Evolutionary conservation across 148 eudicot genomes (phyloP), one percentile per base, ranked within the genome.

Genomic region (Diospyros lotus): DNA sequence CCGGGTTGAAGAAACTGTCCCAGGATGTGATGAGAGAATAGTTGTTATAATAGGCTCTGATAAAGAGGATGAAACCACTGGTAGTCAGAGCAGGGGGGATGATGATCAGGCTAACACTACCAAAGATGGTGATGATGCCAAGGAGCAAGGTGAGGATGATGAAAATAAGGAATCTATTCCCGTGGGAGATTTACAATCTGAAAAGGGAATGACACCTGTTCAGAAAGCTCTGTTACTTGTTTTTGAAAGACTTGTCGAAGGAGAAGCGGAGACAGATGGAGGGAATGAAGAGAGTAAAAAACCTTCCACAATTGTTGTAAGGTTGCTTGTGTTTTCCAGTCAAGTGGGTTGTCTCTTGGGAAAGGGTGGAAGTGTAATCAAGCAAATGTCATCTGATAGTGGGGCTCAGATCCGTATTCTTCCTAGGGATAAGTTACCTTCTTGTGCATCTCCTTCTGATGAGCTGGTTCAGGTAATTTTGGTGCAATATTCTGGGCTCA

Each of bases 341-440:
- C 96, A 95, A 85, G 91, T 88, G 58, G 96, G 93, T 61, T 83
- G 88, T 78, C 72, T 93, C 69, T 73, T 87, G 64, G 98, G 97
- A 40, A 82, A 77, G 77, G 84, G 80, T 75, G 97, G 98, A 28
- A 87, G 86, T 71, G 82, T 85, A 4, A 89, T 91, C 73, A 91
- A 93, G 77, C 93, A 89, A 80, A 83, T 93, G 88, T 69, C 91
- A 50, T 79, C 87, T 75, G 94, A 89, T 66, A 95, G 90, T 84
- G 99, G 99, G 64, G 91, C 99, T 17, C 91, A 90, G 71, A 91
- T 95, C 64, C 89, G 82, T 58, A 85, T 95, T 70, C 93, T 95
- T 78, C 96, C 97, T 15, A 86, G 85, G 73, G 94, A 93, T 64
- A 83, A 92, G 73, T 81, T 91, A 58, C 96, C 97, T 80, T 43